Base-by-base conservation (phyloP, 2,329 filamentous ascomycete genomes). In the Beauveria pseudobassiana region DNA sequence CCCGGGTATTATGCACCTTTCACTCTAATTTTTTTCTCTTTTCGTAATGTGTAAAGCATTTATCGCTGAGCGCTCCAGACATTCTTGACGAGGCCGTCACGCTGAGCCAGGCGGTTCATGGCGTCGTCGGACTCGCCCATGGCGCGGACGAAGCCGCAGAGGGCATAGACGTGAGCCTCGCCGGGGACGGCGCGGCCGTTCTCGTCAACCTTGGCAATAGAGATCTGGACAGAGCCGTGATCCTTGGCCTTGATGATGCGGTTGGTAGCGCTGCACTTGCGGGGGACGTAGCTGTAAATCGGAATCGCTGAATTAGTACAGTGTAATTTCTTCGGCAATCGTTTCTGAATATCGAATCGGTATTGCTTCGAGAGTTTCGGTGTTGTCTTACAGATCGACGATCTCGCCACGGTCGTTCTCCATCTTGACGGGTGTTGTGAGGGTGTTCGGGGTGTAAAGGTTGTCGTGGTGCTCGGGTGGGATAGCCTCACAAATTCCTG, bases 231-330 rank as follows among this genome's bases (percentile, higher is more conserved):
- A 67, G 91, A 96, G 74, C 91, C 93, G 87, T 99, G 95, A 83
- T 99, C 95, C 85, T 98, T 97, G 85, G 95, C 92, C 86, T 97
- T 97, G 88, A 99, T 98, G 86, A 98, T 97, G 83, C 95, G 91
- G 91, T 96, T 96, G 80, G 93, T 96, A 73, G 93, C 93, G 80
- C 87, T 91, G 90, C 93, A 98, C 86, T 97, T 98, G 86, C 93
- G 91, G 78, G 92, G 92, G 85, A 96, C 90, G 88, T 96, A 96
- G 79, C 91, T 96, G 76, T 67, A 68, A 50, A 51, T 60, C 59
- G 40, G 51, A 63, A 59, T 46, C 30, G 57, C 50, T 49, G 58
- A 45, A 68, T 73, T 67, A 73, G 69, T 68, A 72, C 65, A 53
- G 18, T 14, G 28, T 42, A 7, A 34, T 34, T 9, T 51, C 34